Evolutionary conservation across 148 eudicot genomes (phyloP).

Genomic region (Rhododendron henanense): DNA sequence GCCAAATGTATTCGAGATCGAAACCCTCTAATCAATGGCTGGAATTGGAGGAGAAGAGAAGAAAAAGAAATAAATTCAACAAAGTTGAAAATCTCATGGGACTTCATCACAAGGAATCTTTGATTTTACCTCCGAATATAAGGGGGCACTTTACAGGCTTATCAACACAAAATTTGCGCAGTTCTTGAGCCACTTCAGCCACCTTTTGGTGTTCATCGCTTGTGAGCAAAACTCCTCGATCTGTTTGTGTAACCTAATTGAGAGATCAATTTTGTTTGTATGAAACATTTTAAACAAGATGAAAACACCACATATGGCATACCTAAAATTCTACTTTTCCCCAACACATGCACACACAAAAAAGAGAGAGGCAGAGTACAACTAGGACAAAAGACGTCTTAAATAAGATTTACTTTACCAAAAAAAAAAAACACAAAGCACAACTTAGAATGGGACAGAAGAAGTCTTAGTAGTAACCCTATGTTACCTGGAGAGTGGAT

Average conservation of each 20-base stretch:
- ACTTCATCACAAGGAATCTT: not conserved
- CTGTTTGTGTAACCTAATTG: slow-evolving; percentile 63
- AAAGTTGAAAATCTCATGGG: not conserved
- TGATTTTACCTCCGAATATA: slow-evolving; percentile 79
- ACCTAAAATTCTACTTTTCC: not conserved
- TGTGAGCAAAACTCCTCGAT: slow-evolving; percentile 70
- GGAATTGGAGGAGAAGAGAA: not conserved
- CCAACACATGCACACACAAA: not conserved
- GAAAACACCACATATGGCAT: not conserved
- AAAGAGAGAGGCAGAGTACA: not conserved
- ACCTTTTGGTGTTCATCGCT: slow-evolving; percentile 65
- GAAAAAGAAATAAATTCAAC: not conserved
- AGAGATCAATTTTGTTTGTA: slow-evolving; percentile 11
- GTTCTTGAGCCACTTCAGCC: slow-evolving; percentile 67
- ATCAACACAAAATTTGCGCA: slow-evolving; percentile 64
- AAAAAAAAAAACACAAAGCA: no score
- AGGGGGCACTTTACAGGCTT: slow-evolving; percentile 87
- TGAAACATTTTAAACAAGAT: not conserved
- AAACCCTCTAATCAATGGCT: slow-evolving; percentile 2
- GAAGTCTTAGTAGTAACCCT: not conserved
- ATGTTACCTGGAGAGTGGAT: not conserved
- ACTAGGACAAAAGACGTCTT: not conserved
- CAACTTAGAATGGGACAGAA: not conserved
- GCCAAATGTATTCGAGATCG: not conserved
- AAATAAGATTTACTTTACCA: not conserved